Evolutionary conservation across 2,329 filamentous ascomycete genomes (phyloP).

Genomic region (Penicillium crustosum): DNA sequence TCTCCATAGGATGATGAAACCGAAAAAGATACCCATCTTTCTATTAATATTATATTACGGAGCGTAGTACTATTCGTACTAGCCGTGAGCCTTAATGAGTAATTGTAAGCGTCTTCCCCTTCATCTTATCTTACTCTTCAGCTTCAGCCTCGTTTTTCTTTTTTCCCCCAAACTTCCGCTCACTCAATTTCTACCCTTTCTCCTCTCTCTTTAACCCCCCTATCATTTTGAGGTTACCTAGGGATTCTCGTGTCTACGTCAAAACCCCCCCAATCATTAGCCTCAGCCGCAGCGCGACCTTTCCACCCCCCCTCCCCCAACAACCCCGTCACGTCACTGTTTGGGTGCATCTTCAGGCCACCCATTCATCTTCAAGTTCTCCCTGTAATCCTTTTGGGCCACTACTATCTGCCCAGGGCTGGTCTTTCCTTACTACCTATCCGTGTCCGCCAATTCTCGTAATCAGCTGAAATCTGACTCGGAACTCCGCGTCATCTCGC

Average conservation of each 20-base stretch:
- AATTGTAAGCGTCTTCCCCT: constrained; percentile 17
- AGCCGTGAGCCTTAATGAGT: constrained; percentile 15
- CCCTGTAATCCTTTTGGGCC: constrained; percentile 16
- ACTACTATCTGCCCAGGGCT: constrained; percentile 13
- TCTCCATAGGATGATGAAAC: constrained; percentile 11
- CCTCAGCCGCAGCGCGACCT: constrained; percentile 27
- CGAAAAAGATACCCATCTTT: constrained; percentile 6
- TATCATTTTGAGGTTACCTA: background rate
- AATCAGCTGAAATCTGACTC: constrained; percentile 14
- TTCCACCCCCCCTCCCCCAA: constrained; percentile 27
- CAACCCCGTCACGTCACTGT: constrained; percentile 19
- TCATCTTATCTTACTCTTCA: constrained; percentile 18
- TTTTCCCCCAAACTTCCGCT: constrained; percentile 4
- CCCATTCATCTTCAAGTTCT: constrained; percentile 1
- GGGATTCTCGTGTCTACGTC: constrained; percentile 12
- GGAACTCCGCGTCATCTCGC: constrained; percentile 11
- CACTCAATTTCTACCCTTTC: constrained; percentile 7
- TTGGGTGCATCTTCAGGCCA: constrained; percentile 22
- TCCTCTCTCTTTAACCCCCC: background rate
- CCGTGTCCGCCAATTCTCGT: constrained; percentile 16
- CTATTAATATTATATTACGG: background rate
- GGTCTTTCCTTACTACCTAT: constrained; percentile 13
- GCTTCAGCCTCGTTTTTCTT: constrained; percentile 11
- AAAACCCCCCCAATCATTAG: constrained; percentile 17
- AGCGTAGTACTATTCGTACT: constrained; percentile 1